Evolutionary conservation across 192 early-diverging fungal species (phyloP).

Genomic region (Entophlyctis helioformis): DNA sequence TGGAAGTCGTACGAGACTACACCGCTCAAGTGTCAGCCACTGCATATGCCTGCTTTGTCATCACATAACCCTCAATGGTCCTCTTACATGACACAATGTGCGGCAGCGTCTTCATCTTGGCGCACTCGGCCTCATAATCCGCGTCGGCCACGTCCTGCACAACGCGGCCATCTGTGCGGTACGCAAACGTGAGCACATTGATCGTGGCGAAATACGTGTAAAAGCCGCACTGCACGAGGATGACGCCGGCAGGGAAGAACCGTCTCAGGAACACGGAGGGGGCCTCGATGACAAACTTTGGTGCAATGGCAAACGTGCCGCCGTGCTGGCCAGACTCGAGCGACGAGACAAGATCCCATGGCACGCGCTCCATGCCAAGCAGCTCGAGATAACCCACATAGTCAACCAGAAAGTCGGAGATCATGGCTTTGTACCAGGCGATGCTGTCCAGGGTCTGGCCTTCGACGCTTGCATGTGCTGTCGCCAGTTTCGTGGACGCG

Average conservation of each 20-base stretch:
- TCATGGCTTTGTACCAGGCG: slow-evolving; percentile 29
- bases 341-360: no score
- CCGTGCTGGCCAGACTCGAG: no score
- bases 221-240: slow-evolving; percentile 34
- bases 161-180: background rate
- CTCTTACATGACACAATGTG: slow-evolving; percentile 39
- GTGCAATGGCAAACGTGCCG: no score
- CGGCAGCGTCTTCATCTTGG: slow-evolving; percentile 10
- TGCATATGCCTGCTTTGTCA: background rate
- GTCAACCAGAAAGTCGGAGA: slow-evolving; percentile 13
- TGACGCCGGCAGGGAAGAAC: slow-evolving; percentile 6
- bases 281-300: no score
- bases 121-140: slow-evolving; percentile 19
- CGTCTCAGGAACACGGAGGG: slow-evolving; percentile 20
- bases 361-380: slow-evolving; percentile 19
- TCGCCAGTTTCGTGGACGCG: no score
- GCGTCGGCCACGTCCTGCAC: slow-evolving; percentile 7
- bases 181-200: slow-evolving; percentile 26
- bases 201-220: slow-evolving; percentile 27
- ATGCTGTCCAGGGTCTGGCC: no score
- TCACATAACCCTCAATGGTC: background rate
- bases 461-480: no score
- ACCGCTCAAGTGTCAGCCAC: background rate
- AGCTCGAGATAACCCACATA: slow-evolving; percentile 22
- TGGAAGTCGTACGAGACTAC: slow-evolving; percentile 42